phyloP scores from a whole-genome alignment of 371 early-diverging fungal genomes.

The Apophysomyces trapeziformis region DNA sequence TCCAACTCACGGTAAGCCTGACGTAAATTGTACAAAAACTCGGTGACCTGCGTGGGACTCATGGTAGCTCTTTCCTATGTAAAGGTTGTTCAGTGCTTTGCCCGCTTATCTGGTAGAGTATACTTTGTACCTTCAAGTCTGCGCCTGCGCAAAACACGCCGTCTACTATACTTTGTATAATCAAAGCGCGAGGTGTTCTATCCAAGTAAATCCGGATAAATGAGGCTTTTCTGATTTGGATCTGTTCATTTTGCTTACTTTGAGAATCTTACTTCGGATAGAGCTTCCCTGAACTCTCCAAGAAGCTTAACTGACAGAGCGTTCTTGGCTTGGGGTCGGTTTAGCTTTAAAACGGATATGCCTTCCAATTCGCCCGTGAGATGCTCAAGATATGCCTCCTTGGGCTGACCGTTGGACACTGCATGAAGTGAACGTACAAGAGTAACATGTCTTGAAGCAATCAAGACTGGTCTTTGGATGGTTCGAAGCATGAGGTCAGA shows the following conservation, averaged over 20 bases:
- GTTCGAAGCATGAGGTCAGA: neutral
- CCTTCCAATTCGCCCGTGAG: slow-evolving; percentile 69
- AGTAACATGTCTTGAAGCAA: neutral
- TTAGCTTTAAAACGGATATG: slow-evolving; percentile 81
- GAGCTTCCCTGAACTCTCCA: slow-evolving; percentile 68
- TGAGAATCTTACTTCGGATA: slow-evolving; percentile 73
- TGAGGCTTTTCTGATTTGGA: neutral
- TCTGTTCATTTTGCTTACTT: slow-evolving; percentile 27
- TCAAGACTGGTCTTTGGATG: neutral
- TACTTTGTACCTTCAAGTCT: slow-evolving; percentile 80
- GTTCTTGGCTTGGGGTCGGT: slow-evolving; percentile 89
- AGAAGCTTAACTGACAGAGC: slow-evolving; percentile 86
- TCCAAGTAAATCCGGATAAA: neutral
- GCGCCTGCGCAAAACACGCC: slow-evolving; percentile 97
- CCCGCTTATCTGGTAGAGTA: neutral
- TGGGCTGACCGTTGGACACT: slow-evolving; percentile 19
- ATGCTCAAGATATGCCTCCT: slow-evolving; percentile 69
- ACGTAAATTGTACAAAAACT: slow-evolving; percentile 82
- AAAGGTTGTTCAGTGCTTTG: neutral
- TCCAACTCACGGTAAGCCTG: slow-evolving; percentile 85
- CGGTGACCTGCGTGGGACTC: slow-evolving; percentile 80
- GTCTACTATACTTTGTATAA: slow-evolving; percentile 81
- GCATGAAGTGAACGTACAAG: slow-evolving; percentile 21
- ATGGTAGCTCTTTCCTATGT: slow-evolving; percentile 88
- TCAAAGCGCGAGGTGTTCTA: slow-evolving; percentile 77